phyloP scores from a whole-genome alignment of 768 basidiomycete species.

The Pisolithus orientalis region DNA sequence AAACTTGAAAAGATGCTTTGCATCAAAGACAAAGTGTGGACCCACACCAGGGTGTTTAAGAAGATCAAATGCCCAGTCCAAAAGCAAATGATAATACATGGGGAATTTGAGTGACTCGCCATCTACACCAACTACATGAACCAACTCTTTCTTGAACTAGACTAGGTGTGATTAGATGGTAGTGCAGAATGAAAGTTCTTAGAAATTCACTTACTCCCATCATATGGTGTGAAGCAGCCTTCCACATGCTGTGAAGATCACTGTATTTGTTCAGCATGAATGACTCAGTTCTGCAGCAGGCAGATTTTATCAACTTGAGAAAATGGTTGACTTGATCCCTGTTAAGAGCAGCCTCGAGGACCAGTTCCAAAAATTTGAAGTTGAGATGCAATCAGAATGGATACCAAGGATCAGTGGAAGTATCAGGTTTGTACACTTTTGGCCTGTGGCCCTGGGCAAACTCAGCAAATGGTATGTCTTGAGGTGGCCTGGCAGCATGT shows the following conservation, averaged over 20 bases:
- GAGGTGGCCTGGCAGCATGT: constrained; percentile 1
- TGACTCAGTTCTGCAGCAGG: neutral
- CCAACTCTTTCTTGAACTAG: neutral
- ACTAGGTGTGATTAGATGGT: neutral
- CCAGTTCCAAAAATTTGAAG: constrained; percentile 7
- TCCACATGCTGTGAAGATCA: constrained; percentile 1
- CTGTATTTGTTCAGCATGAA: neutral
- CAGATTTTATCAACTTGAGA: constrained; percentile 1
- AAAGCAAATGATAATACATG: neutral
- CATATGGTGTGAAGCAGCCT: neutral
- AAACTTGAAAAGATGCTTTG: constrained; percentile 21
- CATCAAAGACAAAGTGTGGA: constrained; percentile 28
- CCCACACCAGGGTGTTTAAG: constrained; percentile 20
- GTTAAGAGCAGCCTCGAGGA: constrained; percentile 2
- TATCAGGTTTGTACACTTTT: neutral
- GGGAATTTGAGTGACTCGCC: neutral
- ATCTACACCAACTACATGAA: neutral
- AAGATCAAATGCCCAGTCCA: constrained; percentile 22
- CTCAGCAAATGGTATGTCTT: constrained; percentile 10
- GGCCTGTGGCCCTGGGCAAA: neutral
- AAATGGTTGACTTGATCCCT: constrained; percentile 3
- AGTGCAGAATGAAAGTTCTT: neutral
- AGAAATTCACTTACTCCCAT: constrained; percentile 3
- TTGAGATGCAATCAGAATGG: constrained; percentile 3
- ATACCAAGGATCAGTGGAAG: constrained; percentile 8